Percentiles rank a stretch among this genome's conserved stretches.
phyloP scores from a whole-genome alignment of 345 rosid genomes.

The Mallotus nudiflorus region DNA sequence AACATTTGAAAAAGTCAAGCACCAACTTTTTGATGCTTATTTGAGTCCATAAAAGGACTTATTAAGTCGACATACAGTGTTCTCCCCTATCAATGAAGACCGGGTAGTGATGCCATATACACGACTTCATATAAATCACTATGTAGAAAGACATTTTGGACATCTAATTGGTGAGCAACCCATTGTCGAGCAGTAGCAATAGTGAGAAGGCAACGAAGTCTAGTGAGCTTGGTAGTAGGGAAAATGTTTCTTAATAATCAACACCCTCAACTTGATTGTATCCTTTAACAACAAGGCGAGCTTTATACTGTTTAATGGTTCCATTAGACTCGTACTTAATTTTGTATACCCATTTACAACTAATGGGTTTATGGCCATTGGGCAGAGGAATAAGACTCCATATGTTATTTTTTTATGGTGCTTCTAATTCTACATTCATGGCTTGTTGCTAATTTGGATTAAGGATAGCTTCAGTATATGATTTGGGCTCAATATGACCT shows the following conservation, averaged over 20 bases:
- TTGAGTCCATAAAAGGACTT: neutral
- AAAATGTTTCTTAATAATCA: neutral
- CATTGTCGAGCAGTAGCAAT: no score
- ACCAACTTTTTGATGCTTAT: neutral
- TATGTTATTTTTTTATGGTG: neutral
- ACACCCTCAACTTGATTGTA: no score
- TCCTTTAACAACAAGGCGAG: neutral
- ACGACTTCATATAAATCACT: neutral
- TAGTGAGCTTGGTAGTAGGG: neutral
- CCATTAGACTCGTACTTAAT: slow-evolving; percentile 4
- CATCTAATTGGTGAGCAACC: no score
- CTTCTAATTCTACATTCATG: no score
- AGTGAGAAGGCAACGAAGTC: slow-evolving; percentile 3
- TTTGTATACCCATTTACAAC: slow-evolving; percentile 5
- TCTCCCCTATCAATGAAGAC: no score
- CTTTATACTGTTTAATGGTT: neutral
- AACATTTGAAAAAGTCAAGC: no score
- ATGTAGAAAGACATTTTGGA: no score
- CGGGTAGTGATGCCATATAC: neutral
- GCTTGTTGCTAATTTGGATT: no score
- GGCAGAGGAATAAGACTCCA: neutral
- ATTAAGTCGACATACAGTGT: neutral
- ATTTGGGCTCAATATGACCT: no score
- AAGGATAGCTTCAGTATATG: no score
- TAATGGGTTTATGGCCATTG: neutral